Evolutionary conservation across 2,329 filamentous ascomycete species (phyloP).

Genomic region (Phoma sp.): DNA sequence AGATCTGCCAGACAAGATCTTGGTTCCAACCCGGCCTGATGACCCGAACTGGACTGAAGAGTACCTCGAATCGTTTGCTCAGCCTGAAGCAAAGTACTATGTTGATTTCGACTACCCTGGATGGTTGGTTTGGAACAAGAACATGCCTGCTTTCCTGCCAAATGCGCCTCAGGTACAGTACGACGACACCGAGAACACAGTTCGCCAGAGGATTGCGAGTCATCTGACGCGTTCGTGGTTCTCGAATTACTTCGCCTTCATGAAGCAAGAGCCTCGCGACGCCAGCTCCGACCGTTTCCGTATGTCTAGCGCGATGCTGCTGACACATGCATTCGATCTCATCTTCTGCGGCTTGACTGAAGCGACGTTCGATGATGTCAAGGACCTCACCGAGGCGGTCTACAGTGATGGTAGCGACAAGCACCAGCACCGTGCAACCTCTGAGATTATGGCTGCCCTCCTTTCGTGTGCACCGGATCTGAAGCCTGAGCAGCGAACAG

Average conservation of each 20-base stretch:
- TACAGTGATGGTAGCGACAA: constrained; percentile 96
- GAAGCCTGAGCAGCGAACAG: constrained; percentile 73
- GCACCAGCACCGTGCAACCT: constrained; percentile 94
- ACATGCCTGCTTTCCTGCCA: constrained; percentile 79
- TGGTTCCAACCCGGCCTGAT: constrained; percentile 72
- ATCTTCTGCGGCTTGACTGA: constrained; percentile 80
- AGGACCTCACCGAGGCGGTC: constrained; percentile 76
- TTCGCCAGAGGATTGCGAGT: constrained; percentile 80
- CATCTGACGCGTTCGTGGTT: constrained; percentile 87
- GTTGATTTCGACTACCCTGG: constrained; percentile 92
- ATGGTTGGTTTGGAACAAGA: constrained; percentile 95
- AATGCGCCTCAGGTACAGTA: constrained; percentile 76
- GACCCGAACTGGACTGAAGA: constrained; percentile 80
- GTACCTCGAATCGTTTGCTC: constrained; percentile 79
- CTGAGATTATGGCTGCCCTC: constrained; percentile 89
- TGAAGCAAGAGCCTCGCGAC: constrained; percentile 96
- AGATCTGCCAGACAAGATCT: constrained; percentile 76
- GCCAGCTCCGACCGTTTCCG: constrained; percentile 82
- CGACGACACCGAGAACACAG: constrained; percentile 78
- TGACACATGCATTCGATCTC: constrained; percentile 90
- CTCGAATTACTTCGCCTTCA: constrained; percentile 83
- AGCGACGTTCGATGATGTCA: constrained; percentile 86
- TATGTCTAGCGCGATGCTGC: constrained; percentile 83
- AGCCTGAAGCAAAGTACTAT: constrained; percentile 82
- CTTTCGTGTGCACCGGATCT: constrained; percentile 83